Conservation (phyloP, 2,329 filamentous ascomycete species). For the Diplocarpon mali region DNA sequence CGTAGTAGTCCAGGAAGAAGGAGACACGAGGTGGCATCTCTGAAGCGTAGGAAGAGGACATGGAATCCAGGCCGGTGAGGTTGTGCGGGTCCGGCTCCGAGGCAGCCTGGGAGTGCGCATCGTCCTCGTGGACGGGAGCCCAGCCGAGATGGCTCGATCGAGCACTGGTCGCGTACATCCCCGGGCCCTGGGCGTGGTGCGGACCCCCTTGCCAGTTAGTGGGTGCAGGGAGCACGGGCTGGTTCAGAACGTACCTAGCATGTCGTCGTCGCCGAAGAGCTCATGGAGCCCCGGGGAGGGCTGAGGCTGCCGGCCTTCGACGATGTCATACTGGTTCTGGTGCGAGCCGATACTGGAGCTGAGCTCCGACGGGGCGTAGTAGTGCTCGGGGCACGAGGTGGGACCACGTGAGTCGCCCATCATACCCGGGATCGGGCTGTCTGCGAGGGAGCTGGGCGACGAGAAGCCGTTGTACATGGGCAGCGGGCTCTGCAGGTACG, state of each 20-base stretch:
- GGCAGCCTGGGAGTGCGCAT: conserved; percentile 22
- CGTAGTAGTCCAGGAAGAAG: conserved; percentile 88
- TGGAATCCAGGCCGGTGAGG: conserved; percentile 30
- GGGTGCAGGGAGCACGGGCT: conserved; percentile 10
- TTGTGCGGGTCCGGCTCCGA: conserved; percentile 22
- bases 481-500: conserved; percentile 43
- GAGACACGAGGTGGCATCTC: conserved; percentile 67
- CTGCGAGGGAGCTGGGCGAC: conserved; percentile 40
- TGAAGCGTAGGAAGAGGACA: conserved; percentile 42
- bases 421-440: conserved; percentile 41
- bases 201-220: conserved; percentile 13
- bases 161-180: conserved; percentile 24
- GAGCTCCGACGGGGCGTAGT: conserved; percentile 49
- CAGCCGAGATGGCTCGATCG: conserved; percentile 26
- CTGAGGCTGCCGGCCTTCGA: conserved; percentile 24
- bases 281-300: conserved; percentile 22
- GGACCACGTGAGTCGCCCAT: conserved; percentile 45
- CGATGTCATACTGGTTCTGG: conserved; percentile 42
- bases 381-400: conserved; percentile 49
- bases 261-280: conserved; percentile 29
- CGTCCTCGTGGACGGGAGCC: conserved; percentile 26
- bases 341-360: conserved; percentile 51
- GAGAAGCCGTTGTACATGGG: conserved; percentile 46
- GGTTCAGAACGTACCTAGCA: conserved; percentile 28
- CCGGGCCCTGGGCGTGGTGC: conserved; percentile 19